Base-by-base conservation (phyloP, 1,284 basidiomycete genomes). In the Malassezia dermatis region DNA sequence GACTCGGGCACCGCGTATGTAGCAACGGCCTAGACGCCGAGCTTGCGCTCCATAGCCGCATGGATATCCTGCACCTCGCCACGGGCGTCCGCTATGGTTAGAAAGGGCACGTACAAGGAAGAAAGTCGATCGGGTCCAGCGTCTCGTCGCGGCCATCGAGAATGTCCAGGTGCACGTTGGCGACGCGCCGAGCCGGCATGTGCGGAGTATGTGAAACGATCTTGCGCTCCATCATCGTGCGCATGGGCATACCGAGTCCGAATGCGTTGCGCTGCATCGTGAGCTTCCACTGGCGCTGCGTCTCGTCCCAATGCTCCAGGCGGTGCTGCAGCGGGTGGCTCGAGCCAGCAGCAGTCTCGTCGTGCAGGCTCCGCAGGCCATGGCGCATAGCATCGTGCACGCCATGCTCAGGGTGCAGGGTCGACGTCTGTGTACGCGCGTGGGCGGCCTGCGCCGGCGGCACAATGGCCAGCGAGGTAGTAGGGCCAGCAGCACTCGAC, bases 201-300 rank as follows among this genome's bases (percentile, higher is more conserved):
- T 59, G 62, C 7, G 57, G 56, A 51, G 60, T 56, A 58, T 82
- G 76, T 48, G 81, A 77, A 13, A 89, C 88, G 44, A 90, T 81
- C 79, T 86, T 87, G 67, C 90, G 81, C 76, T 98, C 93, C 93
- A 98, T 96, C 66, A 93, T 79, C 55, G 84, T 79, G 41, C 90
- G 81, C 74, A 94, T 81, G 5, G 93, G 93, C 32, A 86, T 84
- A 64, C 88, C 87, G 62, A 96, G 75, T 34, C 93, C 93, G 70
- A 85, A 86, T 34, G 85, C 77, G 76, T 90, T 85, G 51, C 91
- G 82, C 73, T 89, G 82, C 77, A 94, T 78, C 41, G 83, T 89
- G 58, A 94, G 79, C 75, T 86, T 86, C 54, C 91, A 75, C 74
- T 86, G 86, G 73, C 89, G 85, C 74, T 93, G 89, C 5, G 91